Conservation (phyloP, 1,284 basidiomycete genomes). For the Apiotrichum gamsii region DNA sequence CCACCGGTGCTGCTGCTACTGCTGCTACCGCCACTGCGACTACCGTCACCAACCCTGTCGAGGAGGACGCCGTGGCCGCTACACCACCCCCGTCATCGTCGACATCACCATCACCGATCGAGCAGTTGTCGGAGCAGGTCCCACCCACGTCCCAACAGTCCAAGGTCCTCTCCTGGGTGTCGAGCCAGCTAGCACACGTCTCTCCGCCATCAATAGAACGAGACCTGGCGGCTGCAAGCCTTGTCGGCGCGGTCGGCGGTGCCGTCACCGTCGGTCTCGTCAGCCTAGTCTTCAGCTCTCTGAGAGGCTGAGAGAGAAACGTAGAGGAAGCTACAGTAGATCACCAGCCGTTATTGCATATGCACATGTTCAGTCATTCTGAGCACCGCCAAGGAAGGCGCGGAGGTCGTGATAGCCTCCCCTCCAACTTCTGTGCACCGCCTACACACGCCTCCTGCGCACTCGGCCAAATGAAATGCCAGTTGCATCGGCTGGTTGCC, state of each 20-base stretch:
- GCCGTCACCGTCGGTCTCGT: conserved; percentile 3
- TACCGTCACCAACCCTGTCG: no score
- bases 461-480: no score
- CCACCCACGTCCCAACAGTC: neutral
- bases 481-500: neutral
- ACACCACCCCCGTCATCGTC: no score
- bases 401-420: no score
- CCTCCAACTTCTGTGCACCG: no score
- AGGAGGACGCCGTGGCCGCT: no score
- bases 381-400: conserved; percentile 63
- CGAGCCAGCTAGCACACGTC: conserved; percentile 18
- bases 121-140: neutral
- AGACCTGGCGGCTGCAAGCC: conserved; percentile 20
- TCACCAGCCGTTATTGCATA: no score
- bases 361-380: conserved; percentile 6
- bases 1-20: no score
- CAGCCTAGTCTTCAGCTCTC: neutral
- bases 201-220: conserved; percentile 24
- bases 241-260: no score
- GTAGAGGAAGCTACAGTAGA: neutral
- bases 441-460: no score
- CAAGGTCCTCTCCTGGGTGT: conserved; percentile 5
- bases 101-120: conserved; percentile 10
- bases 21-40: no score
- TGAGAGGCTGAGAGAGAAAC: neutral